A percentile compares a stretch with the other conserved stretches of the same genome.
phyloP scores from a whole-genome alignment of 768 basidiomycete genomes.

The Lactifluus pinguis region DNA sequence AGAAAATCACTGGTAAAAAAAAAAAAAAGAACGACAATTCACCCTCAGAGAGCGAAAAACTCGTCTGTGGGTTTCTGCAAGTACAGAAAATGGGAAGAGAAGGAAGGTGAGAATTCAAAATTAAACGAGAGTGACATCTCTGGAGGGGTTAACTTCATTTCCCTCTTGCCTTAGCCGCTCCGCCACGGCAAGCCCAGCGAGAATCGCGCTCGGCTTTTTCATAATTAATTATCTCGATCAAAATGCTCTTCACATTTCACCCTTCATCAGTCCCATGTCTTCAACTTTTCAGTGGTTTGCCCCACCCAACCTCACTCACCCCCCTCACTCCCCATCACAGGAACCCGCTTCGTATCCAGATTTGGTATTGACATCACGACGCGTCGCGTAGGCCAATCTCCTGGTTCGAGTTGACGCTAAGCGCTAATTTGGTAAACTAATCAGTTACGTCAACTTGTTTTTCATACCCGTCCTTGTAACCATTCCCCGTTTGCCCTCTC shows the following conservation, averaged over 20 bases:
- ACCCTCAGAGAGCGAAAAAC: background rate
- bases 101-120: too few relatives aligned
- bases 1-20: background rate
- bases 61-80: background rate
- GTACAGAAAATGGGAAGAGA: background rate
- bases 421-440: background rate
- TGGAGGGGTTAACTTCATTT: background rate
- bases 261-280: too few relatives aligned
- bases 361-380: background rate
- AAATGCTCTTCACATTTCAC: background rate
- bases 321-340: background rate
- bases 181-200: background rate
- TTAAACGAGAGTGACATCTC: background rate
- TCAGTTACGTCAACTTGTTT: background rate
- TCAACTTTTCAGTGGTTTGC: background rate
- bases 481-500: background rate
- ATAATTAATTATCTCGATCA: background rate
- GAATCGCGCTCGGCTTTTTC: background rate
- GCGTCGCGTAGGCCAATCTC: slow-evolving; percentile 5
- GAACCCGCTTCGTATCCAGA: background rate
- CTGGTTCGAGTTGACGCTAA: background rate
- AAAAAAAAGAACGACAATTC: background rate
- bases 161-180: slow-evolving; percentile 5
- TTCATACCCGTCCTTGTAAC: background rate
- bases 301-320: too few relatives aligned